These are phyloP conservation scores for Byssoonygena ceratinophila DNA, from an alignment of 2,329 filamentous ascomycete genomes.

Conservation along the genomic window DNA sequence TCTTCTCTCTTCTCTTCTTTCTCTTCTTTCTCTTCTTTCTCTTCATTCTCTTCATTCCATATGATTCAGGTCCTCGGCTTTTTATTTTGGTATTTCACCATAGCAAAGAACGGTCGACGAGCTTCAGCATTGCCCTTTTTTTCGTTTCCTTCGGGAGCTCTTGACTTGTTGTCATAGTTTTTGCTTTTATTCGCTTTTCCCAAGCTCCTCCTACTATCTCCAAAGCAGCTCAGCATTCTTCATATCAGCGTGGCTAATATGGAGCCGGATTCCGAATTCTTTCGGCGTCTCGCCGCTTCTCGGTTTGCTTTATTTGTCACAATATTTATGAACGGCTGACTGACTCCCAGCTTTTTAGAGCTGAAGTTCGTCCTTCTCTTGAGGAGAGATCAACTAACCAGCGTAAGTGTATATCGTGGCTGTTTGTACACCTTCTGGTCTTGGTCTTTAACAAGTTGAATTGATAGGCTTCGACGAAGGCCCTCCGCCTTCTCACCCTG, in stretches of 20 bases:
- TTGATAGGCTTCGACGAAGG: not conserved
- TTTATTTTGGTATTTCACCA: not conserved
- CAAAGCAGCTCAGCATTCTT: not conserved
- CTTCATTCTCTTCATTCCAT: not conserved
- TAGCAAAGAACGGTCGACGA: no score
- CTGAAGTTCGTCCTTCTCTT: not conserved
- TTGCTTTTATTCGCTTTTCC: not conserved
- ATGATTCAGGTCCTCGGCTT: not conserved
- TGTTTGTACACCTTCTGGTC: not conserved
- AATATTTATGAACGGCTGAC: not conserved
- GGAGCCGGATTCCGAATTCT: slow-evolving; percentile 6
- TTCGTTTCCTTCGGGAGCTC: no score
- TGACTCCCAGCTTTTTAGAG: not conserved
- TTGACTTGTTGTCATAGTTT: not conserved
- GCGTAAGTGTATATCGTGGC: not conserved
- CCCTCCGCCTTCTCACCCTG: slow-evolving; percentile 2
- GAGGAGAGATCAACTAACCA: not conserved
- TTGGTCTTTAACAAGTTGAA: not conserved
- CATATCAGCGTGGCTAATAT: slow-evolving; percentile 7
- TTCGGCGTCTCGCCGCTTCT: slow-evolving; percentile 14
- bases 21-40: not conserved
- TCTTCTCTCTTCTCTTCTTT: not conserved
- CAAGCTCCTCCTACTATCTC: not conserved
- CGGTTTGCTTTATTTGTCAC: slow-evolving; percentile 13
- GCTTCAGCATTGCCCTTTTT: no score